Percentiles rank a stretch among this genome's conserved stretches.
Conservation (phyloP, 768 basidiomycete species). For the Termitomyces titanicus region DNA sequence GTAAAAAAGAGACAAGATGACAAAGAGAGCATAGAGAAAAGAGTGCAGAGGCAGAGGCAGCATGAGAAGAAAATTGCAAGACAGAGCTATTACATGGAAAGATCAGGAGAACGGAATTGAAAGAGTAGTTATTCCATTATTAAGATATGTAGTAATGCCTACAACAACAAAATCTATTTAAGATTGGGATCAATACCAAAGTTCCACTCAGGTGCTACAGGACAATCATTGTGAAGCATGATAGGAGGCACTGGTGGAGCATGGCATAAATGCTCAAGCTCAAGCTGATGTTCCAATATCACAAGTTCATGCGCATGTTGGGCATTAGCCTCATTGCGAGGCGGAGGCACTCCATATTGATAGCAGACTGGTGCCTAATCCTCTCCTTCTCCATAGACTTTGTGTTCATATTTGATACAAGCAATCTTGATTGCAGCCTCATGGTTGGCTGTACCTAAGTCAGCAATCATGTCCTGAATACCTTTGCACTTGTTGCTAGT, state of each 20-base stretch:
- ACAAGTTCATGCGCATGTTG: background rate
- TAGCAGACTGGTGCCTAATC: background rate
- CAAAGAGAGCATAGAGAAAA: background rate
- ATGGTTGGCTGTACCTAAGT: background rate
- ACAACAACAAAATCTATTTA: background rate
- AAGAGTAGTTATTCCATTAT: slow-evolving; percentile 7
- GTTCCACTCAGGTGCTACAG: background rate
- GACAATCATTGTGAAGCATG: too few relatives aligned
- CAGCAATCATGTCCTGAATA: background rate
- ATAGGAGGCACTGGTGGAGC: background rate
- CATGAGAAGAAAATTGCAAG: slow-evolving; percentile 3
- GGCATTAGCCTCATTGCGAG: background rate
- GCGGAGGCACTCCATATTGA: background rate
- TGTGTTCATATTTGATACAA: background rate
- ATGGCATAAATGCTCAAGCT: background rate
- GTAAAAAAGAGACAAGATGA: background rate
- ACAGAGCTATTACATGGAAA: slow-evolving; percentile 15
- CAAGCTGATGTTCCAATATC: background rate
- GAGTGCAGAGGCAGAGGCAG: background rate
- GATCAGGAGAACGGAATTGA: slow-evolving; percentile 19
- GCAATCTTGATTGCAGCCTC: background rate
- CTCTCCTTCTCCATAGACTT: background rate
- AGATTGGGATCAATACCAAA: background rate
- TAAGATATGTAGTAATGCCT: background rate
- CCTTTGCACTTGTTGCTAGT: background rate